Evolutionary conservation across 2,329 filamentous ascomycete species (phyloP).

Genomic region (Helicocarpus griseus): DNA sequence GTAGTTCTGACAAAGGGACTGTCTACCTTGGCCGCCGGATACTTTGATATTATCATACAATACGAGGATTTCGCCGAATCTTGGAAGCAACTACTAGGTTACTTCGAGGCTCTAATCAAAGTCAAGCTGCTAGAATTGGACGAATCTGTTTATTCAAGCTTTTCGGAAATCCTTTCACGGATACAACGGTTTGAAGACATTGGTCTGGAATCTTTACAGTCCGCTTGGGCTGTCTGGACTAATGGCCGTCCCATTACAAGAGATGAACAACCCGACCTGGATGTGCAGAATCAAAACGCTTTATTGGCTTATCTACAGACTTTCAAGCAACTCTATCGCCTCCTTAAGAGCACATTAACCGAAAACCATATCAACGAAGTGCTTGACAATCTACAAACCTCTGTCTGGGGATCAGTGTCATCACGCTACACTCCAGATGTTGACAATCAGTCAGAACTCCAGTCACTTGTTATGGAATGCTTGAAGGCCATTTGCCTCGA

Average conservation of each 20-base stretch:
- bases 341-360: constrained; percentile 57
- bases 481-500: constrained; percentile 27
- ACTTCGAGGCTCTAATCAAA: constrained; percentile 56
- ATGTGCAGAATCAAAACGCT: constrained; percentile 65
- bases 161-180: constrained; percentile 50
- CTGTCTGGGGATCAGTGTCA: constrained; percentile 58
- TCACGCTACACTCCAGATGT: constrained; percentile 31
- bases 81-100: constrained; percentile 64
- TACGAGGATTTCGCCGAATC: constrained; percentile 59
- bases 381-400: constrained; percentile 59
- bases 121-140: constrained; percentile 60
- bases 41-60: constrained; percentile 61
- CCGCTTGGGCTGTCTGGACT: constrained; percentile 63
- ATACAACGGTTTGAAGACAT: constrained; percentile 36
- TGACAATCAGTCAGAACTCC: constrained; percentile 29
- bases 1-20: constrained; percentile 65
- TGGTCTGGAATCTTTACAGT: constrained; percentile 42
- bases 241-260: constrained; percentile 49
- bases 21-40: constrained; percentile 62
- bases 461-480: constrained; percentile 25
- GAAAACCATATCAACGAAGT: constrained; percentile 56
- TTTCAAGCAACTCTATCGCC: constrained; percentile 66
- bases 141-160: constrained; percentile 59
- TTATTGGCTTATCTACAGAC: constrained; percentile 75
- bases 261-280: constrained; percentile 32